Evolutionary conservation across 228 moss, liverwort and hornwort species (phyloP).

Genomic region (Sphagnum magellanicum): DNA sequence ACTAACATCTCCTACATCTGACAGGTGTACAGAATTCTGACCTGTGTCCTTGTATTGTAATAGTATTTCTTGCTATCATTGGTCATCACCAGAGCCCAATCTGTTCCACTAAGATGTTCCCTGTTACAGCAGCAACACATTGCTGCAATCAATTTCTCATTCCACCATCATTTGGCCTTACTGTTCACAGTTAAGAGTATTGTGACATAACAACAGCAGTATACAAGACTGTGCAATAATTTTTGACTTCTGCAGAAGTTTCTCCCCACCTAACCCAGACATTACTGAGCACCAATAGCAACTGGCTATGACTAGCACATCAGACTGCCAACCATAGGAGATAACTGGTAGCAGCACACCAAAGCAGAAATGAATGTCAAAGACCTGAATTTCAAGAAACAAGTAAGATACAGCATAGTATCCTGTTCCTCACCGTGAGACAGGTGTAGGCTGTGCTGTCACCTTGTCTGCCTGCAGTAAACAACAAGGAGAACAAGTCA

Average conservation of each 20-base stretch:
- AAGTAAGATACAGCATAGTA: too few relatives aligned
- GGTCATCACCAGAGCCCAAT: constrained; percentile 81
- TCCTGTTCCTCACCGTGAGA: constrained; percentile 61
- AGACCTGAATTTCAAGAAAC: too few relatives aligned
- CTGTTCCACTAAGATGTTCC: constrained; percentile 75
- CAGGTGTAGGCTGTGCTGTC: constrained; percentile 77
- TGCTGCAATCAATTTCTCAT: too few relatives aligned
- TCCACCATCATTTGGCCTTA: too few relatives aligned
- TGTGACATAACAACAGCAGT: not conserved
- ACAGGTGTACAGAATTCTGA: constrained; percentile 2
- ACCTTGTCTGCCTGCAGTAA: constrained; percentile 69
- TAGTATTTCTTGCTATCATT: constrained; percentile 84
- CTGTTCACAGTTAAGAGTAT: not conserved
- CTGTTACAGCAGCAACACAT: constrained; percentile 17
- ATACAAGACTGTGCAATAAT: not conserved
- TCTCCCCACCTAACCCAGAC: not conserved
- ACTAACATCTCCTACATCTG: too few relatives aligned
- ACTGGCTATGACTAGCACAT: not conserved
- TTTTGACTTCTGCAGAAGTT: not conserved
- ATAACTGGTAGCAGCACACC: constrained; percentile 2
- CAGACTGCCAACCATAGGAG: constrained; percentile 6
- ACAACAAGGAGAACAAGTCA: not conserved
- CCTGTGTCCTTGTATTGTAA: constrained; percentile 85
- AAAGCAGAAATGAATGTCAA: not conserved
- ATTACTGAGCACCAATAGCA: not conserved